These are phyloP conservation scores for Jimgerdemannia lactiflua DNA, from an alignment of 192 early-diverging fungal species.

Conservation along the genomic window DNA sequence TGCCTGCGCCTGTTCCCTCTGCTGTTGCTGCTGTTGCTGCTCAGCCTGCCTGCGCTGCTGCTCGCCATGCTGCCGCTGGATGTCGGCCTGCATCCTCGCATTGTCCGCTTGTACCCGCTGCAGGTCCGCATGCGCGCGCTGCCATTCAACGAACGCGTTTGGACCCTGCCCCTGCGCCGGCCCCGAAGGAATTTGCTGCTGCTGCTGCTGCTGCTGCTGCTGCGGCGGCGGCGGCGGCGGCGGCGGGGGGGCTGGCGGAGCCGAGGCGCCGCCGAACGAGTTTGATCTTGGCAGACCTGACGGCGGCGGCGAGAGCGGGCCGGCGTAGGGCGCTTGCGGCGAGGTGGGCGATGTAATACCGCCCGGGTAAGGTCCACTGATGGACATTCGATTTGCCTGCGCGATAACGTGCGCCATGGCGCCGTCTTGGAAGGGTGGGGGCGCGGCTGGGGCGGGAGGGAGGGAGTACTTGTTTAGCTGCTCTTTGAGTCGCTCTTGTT, in stretches of 20 bases:
- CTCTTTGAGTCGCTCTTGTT: slow-evolving; percentile 59
- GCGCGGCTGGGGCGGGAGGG: slow-evolving; percentile 14
- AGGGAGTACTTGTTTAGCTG: slow-evolving; percentile 48
- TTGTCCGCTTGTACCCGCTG: slow-evolving; percentile 28
- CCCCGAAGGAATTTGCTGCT: too few species aligned
- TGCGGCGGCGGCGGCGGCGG: background rate
- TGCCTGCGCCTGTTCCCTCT: slow-evolving; percentile 6
- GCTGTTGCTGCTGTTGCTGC: slow-evolving; percentile 30
- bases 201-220: background rate
- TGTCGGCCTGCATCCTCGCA: slow-evolving; percentile 13
- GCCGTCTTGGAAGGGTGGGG: slow-evolving; percentile 18
- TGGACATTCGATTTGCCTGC: slow-evolving; percentile 13
- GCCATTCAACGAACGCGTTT: slow-evolving; percentile 11
- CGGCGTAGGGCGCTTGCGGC: background rate
- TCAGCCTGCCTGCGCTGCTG: slow-evolving; percentile 1
- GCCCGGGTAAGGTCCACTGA: background rate
- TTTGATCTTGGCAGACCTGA: slow-evolving; percentile 20
- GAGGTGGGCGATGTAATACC: background rate
- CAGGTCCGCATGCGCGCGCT: slow-evolving; percentile 16
- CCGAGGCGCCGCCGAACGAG: slow-evolving; percentile 16
- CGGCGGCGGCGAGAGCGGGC: slow-evolving; percentile 14
- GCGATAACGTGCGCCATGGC: slow-evolving; percentile 10
- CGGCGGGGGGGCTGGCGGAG: slow-evolving; percentile 12
- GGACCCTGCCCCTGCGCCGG: background rate
- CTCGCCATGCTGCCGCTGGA: slow-evolving; percentile 16